A percentile compares a stretch with the other conserved stretches of the same genome.
Evolutionary conservation across 2,329 filamentous ascomycete species (phyloP).

Genomic region (Furcasterigmium sp.): DNA sequence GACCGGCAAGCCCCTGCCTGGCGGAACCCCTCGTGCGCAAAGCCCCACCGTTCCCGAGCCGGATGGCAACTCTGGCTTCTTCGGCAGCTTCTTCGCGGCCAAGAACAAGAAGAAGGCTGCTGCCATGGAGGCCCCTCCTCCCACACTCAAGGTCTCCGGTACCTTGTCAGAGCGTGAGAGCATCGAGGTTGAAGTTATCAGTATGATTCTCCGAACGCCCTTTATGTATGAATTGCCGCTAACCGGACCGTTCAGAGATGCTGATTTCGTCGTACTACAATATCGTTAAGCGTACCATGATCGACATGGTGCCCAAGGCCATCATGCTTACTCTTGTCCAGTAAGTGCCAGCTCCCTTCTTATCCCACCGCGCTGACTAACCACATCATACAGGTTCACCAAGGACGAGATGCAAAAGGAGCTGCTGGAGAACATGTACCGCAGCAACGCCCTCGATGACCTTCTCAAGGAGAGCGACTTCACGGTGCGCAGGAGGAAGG

Average conservation of each 20-base stretch:
- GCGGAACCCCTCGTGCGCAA: constrained; percentile 63
- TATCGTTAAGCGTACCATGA: constrained; percentile 97
- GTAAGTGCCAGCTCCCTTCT: constrained; percentile 59
- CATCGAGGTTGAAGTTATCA: constrained; percentile 97
- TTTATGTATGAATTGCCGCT: constrained; percentile 1
- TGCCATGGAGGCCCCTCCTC: constrained; percentile 95
- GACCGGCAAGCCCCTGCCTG: constrained; percentile 87
- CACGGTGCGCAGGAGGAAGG: constrained; percentile 89
- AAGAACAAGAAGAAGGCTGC: constrained; percentile 99
- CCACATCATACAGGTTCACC: constrained; percentile 39
- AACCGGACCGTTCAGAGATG: constrained; percentile 56
- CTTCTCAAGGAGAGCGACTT: constrained; percentile 97
- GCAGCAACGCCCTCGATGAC: constrained; percentile 82
- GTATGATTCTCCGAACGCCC: constrained; percentile 45
- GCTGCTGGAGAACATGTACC: constrained; percentile 96
- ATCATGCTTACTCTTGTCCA: constrained; percentile 97
- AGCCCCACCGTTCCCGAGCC: constrained; percentile 64
- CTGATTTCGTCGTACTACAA: constrained; percentile 97
- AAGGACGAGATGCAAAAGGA: constrained; percentile 99
- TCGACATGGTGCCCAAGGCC: constrained; percentile 99
- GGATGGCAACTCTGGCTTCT: constrained; percentile 72
- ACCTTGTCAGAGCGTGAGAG: constrained; percentile 90
- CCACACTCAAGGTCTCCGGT: constrained; percentile 89
- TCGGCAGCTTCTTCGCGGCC: constrained; percentile 95
- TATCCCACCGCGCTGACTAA: not conserved